phyloP scores from a whole-genome alignment of 2,329 filamentous ascomycete genomes.

The Cytospora leucostoma region DNA sequence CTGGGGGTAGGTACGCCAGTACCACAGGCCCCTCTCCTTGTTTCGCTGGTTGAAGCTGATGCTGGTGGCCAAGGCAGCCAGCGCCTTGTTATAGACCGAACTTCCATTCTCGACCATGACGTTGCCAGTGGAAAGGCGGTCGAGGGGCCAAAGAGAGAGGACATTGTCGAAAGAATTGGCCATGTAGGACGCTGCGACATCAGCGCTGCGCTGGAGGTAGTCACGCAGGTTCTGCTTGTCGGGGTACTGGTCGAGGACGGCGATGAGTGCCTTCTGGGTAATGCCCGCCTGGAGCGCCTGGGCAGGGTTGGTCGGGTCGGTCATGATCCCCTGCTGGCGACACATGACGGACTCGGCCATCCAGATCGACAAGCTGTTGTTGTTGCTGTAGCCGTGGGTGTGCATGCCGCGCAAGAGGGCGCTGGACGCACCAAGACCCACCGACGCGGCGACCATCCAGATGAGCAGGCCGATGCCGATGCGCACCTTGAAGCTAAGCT shows the following conservation, averaged over 20 bases:
- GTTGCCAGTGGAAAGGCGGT: conserved; percentile 11
- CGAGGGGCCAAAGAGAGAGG: conserved; percentile 3
- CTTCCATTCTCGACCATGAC: not conserved
- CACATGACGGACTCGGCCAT: conserved; percentile 23
- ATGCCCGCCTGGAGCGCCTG: conserved; percentile 24
- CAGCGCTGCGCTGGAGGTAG: not conserved
- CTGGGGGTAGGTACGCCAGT: conserved; percentile 43
- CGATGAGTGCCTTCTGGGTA: conserved; percentile 10
- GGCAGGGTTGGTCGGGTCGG: not conserved
- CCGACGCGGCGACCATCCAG: not conserved
- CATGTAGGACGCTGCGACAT: not conserved
- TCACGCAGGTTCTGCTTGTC: not conserved
- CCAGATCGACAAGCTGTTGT: conserved; percentile 9
- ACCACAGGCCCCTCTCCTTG: conserved; percentile 36
- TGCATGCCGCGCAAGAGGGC: not conserved
- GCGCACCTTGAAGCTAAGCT: too few relatives aligned
- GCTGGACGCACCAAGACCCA: not conserved
- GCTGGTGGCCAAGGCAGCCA: conserved; percentile 3
- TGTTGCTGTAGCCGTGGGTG: not conserved
- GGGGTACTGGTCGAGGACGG: not conserved
- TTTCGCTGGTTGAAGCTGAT: conserved; percentile 29
- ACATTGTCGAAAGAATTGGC: not conserved
- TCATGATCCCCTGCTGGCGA: conserved; percentile 24
- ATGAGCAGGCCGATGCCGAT: not conserved
- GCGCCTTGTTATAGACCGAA: too few relatives aligned